Conservation (phyloP, 2,329 filamentous ascomycete species). For the Trichoderma cornu-damae region DNA sequence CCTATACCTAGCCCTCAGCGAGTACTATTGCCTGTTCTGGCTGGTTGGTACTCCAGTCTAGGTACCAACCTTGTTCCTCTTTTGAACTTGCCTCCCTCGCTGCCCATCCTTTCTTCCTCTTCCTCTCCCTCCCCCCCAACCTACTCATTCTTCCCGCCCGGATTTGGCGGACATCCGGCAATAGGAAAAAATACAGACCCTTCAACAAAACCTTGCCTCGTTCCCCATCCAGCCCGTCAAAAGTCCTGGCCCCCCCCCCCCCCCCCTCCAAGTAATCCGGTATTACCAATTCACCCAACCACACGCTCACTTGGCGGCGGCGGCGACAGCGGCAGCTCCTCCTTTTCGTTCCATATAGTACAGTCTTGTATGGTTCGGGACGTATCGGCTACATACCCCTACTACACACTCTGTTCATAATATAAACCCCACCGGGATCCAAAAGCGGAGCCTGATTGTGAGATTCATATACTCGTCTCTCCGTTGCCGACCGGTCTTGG, state of each 20-base stretch:
- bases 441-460: slow-evolving; percentile 17
- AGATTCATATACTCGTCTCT: slow-evolving; percentile 16
- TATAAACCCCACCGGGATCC: slow-evolving; percentile 12
- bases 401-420: neutral
- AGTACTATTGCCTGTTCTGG: neutral
- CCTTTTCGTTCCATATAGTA: slow-evolving; percentile 3
- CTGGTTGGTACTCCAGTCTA: too few species aligned
- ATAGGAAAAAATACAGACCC: slow-evolving; percentile 5
- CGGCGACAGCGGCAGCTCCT: slow-evolving; percentile 1
- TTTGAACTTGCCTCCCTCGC: neutral
- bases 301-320: slow-evolving; percentile 15
- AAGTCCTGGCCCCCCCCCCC: neutral
- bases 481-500: slow-evolving; percentile 12
- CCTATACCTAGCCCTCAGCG: too few species aligned
- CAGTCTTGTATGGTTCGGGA: neutral
- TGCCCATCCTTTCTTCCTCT: neutral
- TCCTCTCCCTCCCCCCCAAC: neutral
- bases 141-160: slow-evolving; percentile 1
- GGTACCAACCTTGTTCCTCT: neutral
- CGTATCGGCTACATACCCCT: slow-evolving; percentile 12
- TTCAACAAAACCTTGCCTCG: neutral
- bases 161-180: slow-evolving; percentile 12
- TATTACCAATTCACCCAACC: slow-evolving; percentile 17
- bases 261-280: slow-evolving; percentile 1
- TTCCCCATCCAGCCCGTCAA: neutral